Base-by-base conservation (phyloP, 2,329 filamentous ascomycete species). In the Aspergillus glaucus region DNA sequence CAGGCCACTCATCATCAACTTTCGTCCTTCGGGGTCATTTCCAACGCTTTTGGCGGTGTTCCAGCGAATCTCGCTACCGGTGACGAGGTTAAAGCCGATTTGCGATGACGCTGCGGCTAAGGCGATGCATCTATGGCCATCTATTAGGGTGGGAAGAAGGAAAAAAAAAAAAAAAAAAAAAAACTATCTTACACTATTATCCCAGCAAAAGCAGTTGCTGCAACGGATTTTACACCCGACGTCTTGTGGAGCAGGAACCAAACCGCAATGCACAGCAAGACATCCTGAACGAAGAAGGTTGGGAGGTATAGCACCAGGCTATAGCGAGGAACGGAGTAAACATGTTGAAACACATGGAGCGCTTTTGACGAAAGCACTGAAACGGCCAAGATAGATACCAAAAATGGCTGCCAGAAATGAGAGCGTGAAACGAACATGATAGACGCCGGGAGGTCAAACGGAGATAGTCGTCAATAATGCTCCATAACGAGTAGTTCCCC, bases 51-150 rank as follows among this genome's bases (percentile, higher is more conserved):
- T 57, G 2, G 62, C 62, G 17, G 62, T 57, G 49, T 62, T 58
- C 58, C 63, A 66, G 39, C 61, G 62, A 45, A 65, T 53, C 43
- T 66, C 63, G 19, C 58, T 57, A 21, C 63, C 61, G 9, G 63
- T 66, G 24, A 66, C 60, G 37, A 60, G 57, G 44, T 60, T 66
- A 32, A 66, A 66, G 1, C 61, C 62, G 6, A 64, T 52, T 36
- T 66, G 62, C 5, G 61, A 61, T 3, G 63, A 53, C 14, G 59
- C 50, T 3, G 60, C 57, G 40, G 50, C 46, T 6, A 62, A 52
- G 14, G 55, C 55, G 21, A 64, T 40, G 19, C 43, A 43, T 14
- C 63, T 66, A 46, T 22, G 10, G 26, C 26, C 26, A 30, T 30
- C 4, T 30, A 12, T 30, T 30, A 30, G 26, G 36, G 19, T 14